These are phyloP conservation scores for Friedmanniomyces simplex DNA, from an alignment of 495 filamentous ascomycete species.

Conservation along the genomic window DNA sequence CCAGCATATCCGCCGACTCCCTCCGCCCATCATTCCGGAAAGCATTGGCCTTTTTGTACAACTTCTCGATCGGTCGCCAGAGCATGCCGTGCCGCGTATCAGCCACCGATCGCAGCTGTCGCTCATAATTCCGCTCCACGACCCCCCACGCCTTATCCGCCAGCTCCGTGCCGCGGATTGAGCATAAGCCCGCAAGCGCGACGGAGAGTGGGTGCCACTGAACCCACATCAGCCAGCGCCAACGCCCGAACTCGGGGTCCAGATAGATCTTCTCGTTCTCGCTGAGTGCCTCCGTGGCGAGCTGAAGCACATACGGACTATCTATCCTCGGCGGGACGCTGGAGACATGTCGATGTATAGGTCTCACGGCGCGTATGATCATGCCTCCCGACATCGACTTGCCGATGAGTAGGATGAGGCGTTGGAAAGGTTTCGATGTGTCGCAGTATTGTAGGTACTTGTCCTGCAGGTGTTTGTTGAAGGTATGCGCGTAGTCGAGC, in stretches of 20 bases:
- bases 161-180: conserved; percentile 13
- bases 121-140: conserved; percentile 12
- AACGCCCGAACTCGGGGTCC: conserved; percentile 8
- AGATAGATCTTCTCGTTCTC: background rate
- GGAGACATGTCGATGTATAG: conserved; percentile 7
- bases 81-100: conserved; percentile 18
- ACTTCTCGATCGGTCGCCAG: conserved; percentile 21
- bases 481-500: conserved; percentile 7
- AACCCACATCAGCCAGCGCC: conserved; percentile 19
- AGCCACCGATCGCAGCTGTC: conserved; percentile 3
- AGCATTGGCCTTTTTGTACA: conserved; percentile 16
- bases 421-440: conserved; percentile 3
- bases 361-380: conserved; percentile 16
- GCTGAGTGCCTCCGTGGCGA: conserved; percentile 11
- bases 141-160: conserved; percentile 12
- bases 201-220: conserved; percentile 19
- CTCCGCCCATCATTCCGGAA: conserved; percentile 12
- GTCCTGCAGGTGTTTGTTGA: background rate
- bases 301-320: conserved; percentile 13
- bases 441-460: conserved; percentile 16
- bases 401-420: conserved; percentile 2
- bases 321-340: conserved; percentile 14
- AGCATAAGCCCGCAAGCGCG: conserved; percentile 18
- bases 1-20: background rate
- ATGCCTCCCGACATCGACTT: conserved; percentile 6